A percentile compares a stretch with the other conserved stretches of the same genome.
phyloP scores from a whole-genome alignment of 352 stramenopile genomes.

The Globisporangium megalacanthum region DNA sequence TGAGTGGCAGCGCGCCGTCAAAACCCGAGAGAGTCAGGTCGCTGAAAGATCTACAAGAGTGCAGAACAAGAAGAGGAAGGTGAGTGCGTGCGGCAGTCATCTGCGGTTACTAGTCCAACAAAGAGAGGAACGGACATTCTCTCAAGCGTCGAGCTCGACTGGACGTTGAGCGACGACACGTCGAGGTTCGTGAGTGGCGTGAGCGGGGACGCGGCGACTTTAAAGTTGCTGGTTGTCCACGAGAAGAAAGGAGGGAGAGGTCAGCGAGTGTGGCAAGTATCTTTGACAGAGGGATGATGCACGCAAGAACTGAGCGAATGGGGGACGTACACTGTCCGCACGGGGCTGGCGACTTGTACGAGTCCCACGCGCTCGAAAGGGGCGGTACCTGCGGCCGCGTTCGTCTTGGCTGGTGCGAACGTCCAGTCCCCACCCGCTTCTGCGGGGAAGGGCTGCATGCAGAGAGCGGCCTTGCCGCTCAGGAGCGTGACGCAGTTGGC shows the following conservation, averaged over 20 bases:
- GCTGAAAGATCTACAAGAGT: constrained; percentile 21
- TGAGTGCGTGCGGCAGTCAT: not conserved
- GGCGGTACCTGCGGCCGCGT: constrained; percentile 36
- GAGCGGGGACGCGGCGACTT: constrained; percentile 21
- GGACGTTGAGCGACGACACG: constrained; percentile 65
- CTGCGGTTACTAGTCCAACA: not conserved
- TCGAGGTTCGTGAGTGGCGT: constrained; percentile 42
- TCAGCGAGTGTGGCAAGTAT: not conserved
- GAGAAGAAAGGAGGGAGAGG: not conserved
- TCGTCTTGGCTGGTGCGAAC: constrained; percentile 49
- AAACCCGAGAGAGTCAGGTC: constrained; percentile 42
- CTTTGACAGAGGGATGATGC: not conserved
- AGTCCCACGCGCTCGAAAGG: constrained; percentile 73
- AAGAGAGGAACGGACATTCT: constrained; percentile 23
- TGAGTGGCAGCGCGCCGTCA: constrained; percentile 47
- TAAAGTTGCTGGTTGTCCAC: constrained; percentile 30
- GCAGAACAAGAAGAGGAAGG: not conserved
- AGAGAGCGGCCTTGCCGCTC: constrained; percentile 60
- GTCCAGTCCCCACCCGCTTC: constrained; percentile 28
- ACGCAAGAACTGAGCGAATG: not conserved
- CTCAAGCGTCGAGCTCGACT: constrained; percentile 34
- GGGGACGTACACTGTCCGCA: constrained; percentile 34
- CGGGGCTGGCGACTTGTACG: constrained; percentile 42
- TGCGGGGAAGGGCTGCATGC: constrained; percentile 48
- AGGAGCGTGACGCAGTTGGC: constrained; percentile 60